A percentile compares a stretch with the other conserved stretches of the same genome.
Conservation (phyloP, 768 basidiomycete species). For the Phylloporus sp. region DNA sequence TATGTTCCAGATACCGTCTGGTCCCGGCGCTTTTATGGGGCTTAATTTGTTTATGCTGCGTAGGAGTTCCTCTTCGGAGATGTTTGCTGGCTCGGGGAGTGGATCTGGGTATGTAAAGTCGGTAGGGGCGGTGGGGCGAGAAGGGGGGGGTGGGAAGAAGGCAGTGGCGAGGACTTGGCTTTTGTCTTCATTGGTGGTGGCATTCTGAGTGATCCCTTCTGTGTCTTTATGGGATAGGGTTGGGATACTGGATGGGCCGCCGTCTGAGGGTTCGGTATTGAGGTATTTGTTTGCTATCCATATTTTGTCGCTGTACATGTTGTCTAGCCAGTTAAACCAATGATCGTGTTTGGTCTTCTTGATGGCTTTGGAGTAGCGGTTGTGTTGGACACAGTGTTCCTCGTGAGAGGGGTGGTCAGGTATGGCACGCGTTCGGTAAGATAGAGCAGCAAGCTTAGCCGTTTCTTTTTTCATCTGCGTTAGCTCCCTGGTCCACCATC, state of each 20-base stretch:
- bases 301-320: not conserved
- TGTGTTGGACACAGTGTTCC: not conserved
- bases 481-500: constrained; percentile 2
- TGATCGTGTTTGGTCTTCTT: constrained; percentile 3
- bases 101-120: not conserved
- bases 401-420: not conserved
- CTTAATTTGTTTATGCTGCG: not conserved
- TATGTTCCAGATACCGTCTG: not conserved
- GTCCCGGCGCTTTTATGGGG: not conserved
- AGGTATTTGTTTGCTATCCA: constrained; percentile 11
- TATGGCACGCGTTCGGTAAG: fast-evolving
- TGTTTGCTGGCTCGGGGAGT: not conserved
- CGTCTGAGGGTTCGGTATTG: not conserved
- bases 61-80: not conserved
- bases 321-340: constrained; percentile 10
- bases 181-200: not conserved
- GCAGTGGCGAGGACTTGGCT: not conserved
- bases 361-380: not conserved
- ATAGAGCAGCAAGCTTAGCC: not conserved
- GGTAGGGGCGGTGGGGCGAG: not conserved
- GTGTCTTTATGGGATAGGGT: constrained; percentile 1
- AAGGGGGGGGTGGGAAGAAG: not conserved
- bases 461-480: not conserved
- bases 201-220: not conserved
- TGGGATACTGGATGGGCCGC: not conserved